Conservation (phyloP, 352 stramenopile species). For the Phytophthora tentaculata region DNA sequence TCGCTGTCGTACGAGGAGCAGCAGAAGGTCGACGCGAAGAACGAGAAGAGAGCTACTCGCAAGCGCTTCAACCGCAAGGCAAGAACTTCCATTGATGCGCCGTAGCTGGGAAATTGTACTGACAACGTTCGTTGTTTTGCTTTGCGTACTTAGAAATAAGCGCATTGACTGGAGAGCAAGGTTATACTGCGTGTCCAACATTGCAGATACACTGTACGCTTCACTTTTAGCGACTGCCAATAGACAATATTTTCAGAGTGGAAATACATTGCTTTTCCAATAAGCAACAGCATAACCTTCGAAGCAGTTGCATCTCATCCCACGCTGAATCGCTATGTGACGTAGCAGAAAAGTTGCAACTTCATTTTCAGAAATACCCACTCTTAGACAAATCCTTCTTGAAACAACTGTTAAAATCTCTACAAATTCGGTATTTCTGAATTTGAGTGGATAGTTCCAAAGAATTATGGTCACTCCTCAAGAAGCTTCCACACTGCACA, state of each 20-base stretch:
- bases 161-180: neutral
- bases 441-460: neutral
- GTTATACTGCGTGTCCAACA: slow-evolving; percentile 6
- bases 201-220: too few relatives aligned
- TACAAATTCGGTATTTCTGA: neutral
- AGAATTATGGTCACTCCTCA: slow-evolving; percentile 9
- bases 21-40: slow-evolving; percentile 76
- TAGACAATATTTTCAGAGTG: too few relatives aligned
- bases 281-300: too few relatives aligned
- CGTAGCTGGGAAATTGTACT: neutral
- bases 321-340: too few relatives aligned
- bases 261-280: too few relatives aligned
- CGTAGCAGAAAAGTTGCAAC: neutral
- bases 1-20: slow-evolving; percentile 83
- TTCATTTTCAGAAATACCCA: neutral
- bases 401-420: neutral
- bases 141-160: slow-evolving; percentile 30
- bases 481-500: slow-evolving; percentile 5
- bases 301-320: too few relatives aligned
- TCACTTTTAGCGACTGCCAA: too few relatives aligned
- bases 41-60: slow-evolving; percentile 72
- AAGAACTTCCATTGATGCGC: slow-evolving; percentile 7
- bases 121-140: slow-evolving; percentile 5
- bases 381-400: neutral
- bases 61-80: slow-evolving; percentile 78